phyloP scores from a whole-genome alignment of 441 rosid species.

The Jatropha multifida region DNA sequence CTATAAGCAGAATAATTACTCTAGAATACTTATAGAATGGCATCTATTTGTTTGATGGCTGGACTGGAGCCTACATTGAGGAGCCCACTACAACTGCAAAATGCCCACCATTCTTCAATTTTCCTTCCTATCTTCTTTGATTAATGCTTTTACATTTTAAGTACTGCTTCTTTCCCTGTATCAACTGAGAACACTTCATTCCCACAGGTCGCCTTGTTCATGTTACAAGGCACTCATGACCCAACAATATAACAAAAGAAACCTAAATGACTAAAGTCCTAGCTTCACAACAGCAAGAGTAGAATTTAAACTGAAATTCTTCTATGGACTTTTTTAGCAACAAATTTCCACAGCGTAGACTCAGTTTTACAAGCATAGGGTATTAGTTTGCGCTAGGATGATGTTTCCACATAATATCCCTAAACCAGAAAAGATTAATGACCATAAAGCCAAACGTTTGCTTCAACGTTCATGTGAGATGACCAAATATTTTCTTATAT shows the following conservation, averaged over 20 bases:
- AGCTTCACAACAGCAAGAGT: background rate
- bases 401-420: background rate
- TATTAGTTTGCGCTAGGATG: background rate
- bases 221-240: background rate
- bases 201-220: background rate
- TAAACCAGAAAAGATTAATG: background rate
- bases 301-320: background rate
- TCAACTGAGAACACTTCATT: background rate
- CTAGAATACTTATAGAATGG: background rate
- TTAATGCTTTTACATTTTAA: background rate
- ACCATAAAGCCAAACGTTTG: constrained; percentile 1
- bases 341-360: background rate
- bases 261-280: background rate
- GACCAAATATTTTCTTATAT: background rate
- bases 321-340: background rate
- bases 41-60: background rate
- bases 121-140: background rate
- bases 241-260: background rate
- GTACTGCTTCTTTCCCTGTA: too few relatives aligned
- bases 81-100: too few relatives aligned
- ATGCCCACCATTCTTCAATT: background rate
- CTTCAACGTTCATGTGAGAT: background rate
- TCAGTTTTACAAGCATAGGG: background rate
- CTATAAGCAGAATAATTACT: background rate
- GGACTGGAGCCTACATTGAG: background rate